Percentiles rank a stretch among this genome's conserved stretches.
Conservation (phyloP, 2,329 filamentous ascomycete genomes). For the Pestalotiopsis sp. region DNA sequence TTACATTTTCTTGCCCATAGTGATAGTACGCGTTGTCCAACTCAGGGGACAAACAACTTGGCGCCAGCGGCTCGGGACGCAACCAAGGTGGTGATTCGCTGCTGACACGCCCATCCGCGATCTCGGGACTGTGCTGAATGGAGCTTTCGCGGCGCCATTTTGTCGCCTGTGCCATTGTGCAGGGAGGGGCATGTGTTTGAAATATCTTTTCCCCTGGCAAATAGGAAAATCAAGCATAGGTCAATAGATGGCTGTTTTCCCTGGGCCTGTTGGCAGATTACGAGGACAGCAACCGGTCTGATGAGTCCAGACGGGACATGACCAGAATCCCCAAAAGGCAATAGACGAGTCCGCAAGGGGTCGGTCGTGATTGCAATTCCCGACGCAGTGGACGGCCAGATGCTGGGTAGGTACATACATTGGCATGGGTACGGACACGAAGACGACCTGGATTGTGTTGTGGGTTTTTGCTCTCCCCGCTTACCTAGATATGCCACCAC, state of each 20-base stretch:
- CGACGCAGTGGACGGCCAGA: not conserved
- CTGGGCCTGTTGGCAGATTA: not conserved
- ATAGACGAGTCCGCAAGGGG: not conserved
- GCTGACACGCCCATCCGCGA: not conserved
- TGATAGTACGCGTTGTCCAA: not conserved
- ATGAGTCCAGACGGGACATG: not conserved
- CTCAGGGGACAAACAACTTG: not conserved
- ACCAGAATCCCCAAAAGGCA: not conserved
- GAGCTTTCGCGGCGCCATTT: conserved; percentile 2
- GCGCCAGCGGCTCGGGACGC: conserved; percentile 9
- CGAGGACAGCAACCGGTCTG: not conserved
- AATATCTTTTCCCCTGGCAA: not conserved
- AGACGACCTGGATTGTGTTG: not conserved
- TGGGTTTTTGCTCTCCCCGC: not conserved
- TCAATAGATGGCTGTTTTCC: not conserved
- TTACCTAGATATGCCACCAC: not conserved
- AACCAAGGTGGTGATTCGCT: conserved; percentile 4
- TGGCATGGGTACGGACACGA: not conserved
- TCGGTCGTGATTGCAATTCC: not conserved
- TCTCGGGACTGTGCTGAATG: conserved; percentile 4
- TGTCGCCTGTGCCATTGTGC: not conserved
- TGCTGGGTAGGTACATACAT: not conserved
- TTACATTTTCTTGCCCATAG: not conserved
- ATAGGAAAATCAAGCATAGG: not conserved
- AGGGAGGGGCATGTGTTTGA: not conserved